Base-by-base conservation (phyloP, 2,329 filamentous ascomycete genomes). In the Cladosporium halotolerans region DNA sequence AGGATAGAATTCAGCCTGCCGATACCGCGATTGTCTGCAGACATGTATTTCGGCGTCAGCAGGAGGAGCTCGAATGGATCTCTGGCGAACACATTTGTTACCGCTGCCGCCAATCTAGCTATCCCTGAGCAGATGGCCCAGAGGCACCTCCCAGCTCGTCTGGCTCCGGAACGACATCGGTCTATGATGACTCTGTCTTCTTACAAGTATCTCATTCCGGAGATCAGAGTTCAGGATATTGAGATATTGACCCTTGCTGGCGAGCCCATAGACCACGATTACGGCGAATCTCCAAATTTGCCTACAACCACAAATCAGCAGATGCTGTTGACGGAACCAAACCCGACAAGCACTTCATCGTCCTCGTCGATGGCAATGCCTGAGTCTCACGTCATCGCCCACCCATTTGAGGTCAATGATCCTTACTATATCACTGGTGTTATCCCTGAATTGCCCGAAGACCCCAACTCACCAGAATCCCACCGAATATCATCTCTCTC, bases 41-140 rank as follows among this genome's bases (percentile, higher is more conserved):
- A 49, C 38, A 32, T 36, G 2, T 36, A 36, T n/a, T 23, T 49
- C 19, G 46, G 46, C n/a, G 16, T 49, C n/a, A 49, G 46, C 28
- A 40, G 46, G 46, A 40, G 19, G 14, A 49, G 38, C 14, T 49
- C 46, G 11, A 49, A 10, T 38, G 46, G 41, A 13, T 49, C 46
- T 3, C 23, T 49, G 11, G 46, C 46, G 14, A 49, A 13, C 23
- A 49, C 46, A 13, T 49, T 49, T 6, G 38, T 49, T 4, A 49
- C 46, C 34, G 46, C 46, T 2, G 46, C 46, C n/a, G 46, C 46
- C 9, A 49, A 49, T 7, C 9, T 42, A 9, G 33, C 8, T 19
- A 40, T 49, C 14, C 23, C 46, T 11, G 46, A 49, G 23, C 38
- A 23, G 13, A 19, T 36, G 38, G 46, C 28, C 9, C 19, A 41